Base-by-base conservation (phyloP, 805 yeast species). In the Wickerhamomyces sydowiorum region DNA sequence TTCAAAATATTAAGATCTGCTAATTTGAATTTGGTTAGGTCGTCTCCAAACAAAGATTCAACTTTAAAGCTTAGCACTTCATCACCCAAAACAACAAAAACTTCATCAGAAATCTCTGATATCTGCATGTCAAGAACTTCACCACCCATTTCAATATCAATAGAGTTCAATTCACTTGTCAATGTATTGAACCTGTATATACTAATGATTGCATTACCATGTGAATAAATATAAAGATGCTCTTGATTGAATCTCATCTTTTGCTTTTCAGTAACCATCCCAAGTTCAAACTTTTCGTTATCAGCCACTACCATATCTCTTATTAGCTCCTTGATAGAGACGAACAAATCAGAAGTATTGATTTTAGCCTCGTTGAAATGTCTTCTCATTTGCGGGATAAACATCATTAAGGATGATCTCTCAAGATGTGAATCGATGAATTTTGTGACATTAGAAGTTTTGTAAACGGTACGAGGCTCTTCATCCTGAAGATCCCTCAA, bases 401-500 rank as follows among this genome's bases (percentile, higher is more conserved):
- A 23, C 46, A 52, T 45, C 36, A 47, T 40, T 20, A 56, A 34
- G 7, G 39, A 37, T 1, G 60, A 47, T 35, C 48, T 53, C 24
- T 54, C 53, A 3, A 60, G 42, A 36, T 56, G 54, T 9, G 43
- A 44, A 13, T 53, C 49, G 15, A 60, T 53, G 40, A 53, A 60
- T 7, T 49, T 44, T 3, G 60, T 45, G 4, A 60, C 60, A 20
- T 55, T 57, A 2, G 60, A 51, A 1, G 59, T 52, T 4, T 42
- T 44, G 32, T 40, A 54, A 9, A 38, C 31, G 13, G 31, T 35
- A 18, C 40, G 44, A 12, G 52, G 51, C 3, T 45, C 43, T 27
- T 61, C 65, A 19, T 54, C 64, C 41, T 56, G 58, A 6, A 61
- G 36, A 21, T 56, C 61, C 4, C 47, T 47, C 3, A 59, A 36